These are phyloP conservation scores for Rhododendron vialii DNA, from an alignment of 148 eudicot genomes.

Conservation along the genomic window DNA sequence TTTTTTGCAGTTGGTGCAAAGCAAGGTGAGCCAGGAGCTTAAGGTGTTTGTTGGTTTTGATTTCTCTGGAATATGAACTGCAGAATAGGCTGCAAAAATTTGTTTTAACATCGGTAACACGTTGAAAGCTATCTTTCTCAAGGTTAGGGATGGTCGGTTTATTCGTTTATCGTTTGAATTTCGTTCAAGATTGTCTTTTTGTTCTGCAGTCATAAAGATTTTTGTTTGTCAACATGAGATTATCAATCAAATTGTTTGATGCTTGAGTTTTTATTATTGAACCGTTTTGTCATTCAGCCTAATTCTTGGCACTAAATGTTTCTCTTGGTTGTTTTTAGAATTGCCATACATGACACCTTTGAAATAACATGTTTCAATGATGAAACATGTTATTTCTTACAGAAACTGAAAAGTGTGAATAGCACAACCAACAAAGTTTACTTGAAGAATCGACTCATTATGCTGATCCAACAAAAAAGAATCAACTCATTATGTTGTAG, in stretches of 20 bases:
- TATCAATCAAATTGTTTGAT: neutral
- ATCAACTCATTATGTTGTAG: neutral
- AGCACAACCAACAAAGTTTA: neutral
- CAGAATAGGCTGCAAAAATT: neutral
- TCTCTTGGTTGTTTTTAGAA: neutral
- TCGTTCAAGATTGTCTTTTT: neutral
- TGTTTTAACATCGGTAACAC: neutral
- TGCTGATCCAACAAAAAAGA: no score
- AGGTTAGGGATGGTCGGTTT: neutral
- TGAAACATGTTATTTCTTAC: neutral
- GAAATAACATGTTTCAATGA: no score
- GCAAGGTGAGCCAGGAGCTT: constrained; percentile 18
- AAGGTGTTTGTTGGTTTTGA: constrained; percentile 1
- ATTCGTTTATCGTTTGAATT: neutral
- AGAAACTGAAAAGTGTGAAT: neutral
- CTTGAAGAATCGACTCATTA: neutral
- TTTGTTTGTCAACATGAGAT: neutral
- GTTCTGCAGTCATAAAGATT: neutral
- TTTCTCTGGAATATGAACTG: neutral
- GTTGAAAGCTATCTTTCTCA: neutral
- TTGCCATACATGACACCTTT: neutral
- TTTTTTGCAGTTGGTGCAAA: constrained; percentile 80
- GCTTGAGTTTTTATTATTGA: neutral
- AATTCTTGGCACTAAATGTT: neutral
- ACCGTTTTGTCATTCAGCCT: neutral